These are phyloP conservation scores for Xylaria sp. DNA, from an alignment of 2,329 filamentous ascomycete genomes.

Conservation along the genomic window DNA sequence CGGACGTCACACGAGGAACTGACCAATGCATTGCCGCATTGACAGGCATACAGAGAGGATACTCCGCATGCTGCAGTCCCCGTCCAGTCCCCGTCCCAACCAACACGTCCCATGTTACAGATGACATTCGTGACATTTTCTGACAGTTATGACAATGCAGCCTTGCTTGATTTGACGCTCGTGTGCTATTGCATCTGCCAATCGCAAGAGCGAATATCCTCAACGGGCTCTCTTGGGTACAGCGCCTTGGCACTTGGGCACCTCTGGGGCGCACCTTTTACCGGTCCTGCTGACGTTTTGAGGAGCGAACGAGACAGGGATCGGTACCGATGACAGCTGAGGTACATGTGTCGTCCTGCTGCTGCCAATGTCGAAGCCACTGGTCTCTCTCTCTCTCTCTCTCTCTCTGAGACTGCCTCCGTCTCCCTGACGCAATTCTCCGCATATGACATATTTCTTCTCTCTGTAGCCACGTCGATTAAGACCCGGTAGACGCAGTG, in stretches of 20 bases:
- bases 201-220: neutral
- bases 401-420: neutral
- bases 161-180: neutral
- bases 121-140: neutral
- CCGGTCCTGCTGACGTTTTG: neutral
- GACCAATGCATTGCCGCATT: neutral
- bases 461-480: neutral
- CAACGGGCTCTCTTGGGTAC: neutral
- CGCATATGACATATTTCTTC: neutral
- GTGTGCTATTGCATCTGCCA: slow-evolving; percentile 5
- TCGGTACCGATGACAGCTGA: neutral
- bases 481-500: no score
- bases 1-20: neutral
- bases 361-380: neutral
- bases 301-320: neutral
- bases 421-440: neutral
- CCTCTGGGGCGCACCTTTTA: neutral
- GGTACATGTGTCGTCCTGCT: neutral
- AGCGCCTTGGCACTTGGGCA: neutral
- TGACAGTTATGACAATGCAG: neutral
- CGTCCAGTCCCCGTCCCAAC: neutral
- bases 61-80: neutral
- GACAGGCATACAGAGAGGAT: neutral
- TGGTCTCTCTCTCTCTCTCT: neutral
- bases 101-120: neutral